Evolutionary conservation across 768 basidiomycete species (phyloP).

Genomic region (Tephrocybe sp.): DNA sequence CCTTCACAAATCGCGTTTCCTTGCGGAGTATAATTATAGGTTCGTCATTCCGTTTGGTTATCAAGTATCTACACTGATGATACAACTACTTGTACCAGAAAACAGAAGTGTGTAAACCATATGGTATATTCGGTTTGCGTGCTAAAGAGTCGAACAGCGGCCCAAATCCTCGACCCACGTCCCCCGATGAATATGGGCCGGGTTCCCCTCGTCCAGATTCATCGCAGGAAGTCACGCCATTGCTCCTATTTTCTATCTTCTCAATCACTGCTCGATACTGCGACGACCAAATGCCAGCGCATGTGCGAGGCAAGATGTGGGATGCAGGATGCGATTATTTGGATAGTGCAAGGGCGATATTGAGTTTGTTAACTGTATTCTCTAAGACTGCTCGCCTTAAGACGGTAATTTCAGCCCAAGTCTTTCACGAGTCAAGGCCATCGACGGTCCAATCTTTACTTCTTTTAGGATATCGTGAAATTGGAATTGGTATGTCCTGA

Average conservation of each 20-base stretch:
- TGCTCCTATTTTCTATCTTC: conserved; percentile 80
- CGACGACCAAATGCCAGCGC: conserved; percentile 46
- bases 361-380: no score
- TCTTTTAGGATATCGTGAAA: conserved; percentile 79
- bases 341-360: conserved; percentile 56
- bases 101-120: conserved; percentile 15
- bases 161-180: conserved; percentile 19
- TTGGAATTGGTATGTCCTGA: conserved; percentile 59
- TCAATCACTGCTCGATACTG: conserved; percentile 77
- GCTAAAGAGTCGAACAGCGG: neutral
- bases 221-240: conserved; percentile 62
- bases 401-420: conserved; percentile 47
- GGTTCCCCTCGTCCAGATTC: conserved; percentile 47
- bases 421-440: conserved; percentile 66
- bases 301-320: conserved; percentile 61
- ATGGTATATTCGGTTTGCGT: neutral
- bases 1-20: conserved; percentile 70
- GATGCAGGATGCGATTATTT: conserved; percentile 69
- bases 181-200: conserved; percentile 27
- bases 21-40: conserved; percentile 61
- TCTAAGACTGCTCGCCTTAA: no score
- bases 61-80: neutral
- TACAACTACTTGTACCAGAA: conserved; percentile 9
- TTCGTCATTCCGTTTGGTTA: conserved; percentile 23
- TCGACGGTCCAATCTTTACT: conserved; percentile 82